Evolutionary conservation across 1,139 yeast species (phyloP).

Genomic region (Arxiozyma telluris): DNA sequence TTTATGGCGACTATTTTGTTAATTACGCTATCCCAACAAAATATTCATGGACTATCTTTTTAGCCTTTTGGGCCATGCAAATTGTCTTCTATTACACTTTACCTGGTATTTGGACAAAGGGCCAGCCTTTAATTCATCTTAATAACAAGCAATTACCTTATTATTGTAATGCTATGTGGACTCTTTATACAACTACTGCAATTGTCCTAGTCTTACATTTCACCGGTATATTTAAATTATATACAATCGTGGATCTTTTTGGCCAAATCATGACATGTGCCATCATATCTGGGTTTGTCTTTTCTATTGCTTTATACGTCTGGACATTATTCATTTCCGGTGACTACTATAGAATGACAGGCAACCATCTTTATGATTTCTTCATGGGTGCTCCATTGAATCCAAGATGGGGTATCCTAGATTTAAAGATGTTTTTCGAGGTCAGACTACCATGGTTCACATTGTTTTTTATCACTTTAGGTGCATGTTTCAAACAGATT

Average conservation of each 20-base stretch:
- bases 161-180: slow-evolving; percentile 83
- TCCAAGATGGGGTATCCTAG: slow-evolving; percentile 88
- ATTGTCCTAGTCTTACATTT: slow-evolving; percentile 56
- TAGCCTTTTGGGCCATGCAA: slow-evolving; percentile 63
- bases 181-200: slow-evolving; percentile 63
- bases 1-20: slow-evolving; percentile 34
- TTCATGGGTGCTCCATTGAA: slow-evolving; percentile 97
- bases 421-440: slow-evolving; percentile 93
- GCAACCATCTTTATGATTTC: slow-evolving; percentile 79
- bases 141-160: slow-evolving; percentile 76
- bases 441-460: slow-evolving; percentile 97
- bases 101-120: slow-evolving; percentile 93
- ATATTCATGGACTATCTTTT: slow-evolving; percentile 61
- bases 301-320: slow-evolving; percentile 54
- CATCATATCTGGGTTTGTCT: slow-evolving; percentile 61
- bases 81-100: slow-evolving; percentile 68
- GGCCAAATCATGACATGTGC: slow-evolving; percentile 93
- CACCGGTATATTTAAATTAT: slow-evolving; percentile 63
- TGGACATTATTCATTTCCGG: slow-evolving; percentile 58
- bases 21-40: slow-evolving; percentile 61
- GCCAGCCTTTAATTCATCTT: slow-evolving; percentile 81
- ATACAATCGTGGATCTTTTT: slow-evolving; percentile 67
- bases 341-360: slow-evolving; percentile 83
- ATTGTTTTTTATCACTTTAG: slow-evolving; percentile 66
- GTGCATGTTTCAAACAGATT: slow-evolving; percentile 67